Conservation (phyloP, 441 rosid genomes). For the Populus hybrid region DNA sequence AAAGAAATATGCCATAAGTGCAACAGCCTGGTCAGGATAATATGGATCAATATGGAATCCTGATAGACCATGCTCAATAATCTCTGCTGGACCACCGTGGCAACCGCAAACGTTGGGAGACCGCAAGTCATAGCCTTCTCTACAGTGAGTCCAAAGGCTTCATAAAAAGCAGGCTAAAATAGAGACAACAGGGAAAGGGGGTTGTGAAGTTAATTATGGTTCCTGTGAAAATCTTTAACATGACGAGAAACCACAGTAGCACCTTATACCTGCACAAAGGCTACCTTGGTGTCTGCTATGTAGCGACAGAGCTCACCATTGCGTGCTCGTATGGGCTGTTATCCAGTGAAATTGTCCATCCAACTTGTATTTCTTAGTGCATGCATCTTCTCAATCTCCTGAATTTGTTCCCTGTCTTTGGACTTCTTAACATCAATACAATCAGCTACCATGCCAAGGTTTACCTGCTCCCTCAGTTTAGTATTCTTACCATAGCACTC, state of each 20-base stretch:
- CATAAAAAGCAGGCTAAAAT: conserved; percentile 89
- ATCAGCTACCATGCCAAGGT: conserved; percentile 87
- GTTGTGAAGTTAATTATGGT: background rate
- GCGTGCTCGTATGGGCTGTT: conserved; percentile 74
- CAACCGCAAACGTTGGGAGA: conserved; percentile 92
- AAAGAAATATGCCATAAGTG: conserved; percentile 64
- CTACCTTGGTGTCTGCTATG: conserved; percentile 78
- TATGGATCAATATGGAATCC: conserved; percentile 68
- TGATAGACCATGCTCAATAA: conserved; percentile 69
- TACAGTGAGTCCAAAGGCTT: conserved; percentile 94
- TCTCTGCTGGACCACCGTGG: conserved; percentile 97
- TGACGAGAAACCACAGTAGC: background rate
- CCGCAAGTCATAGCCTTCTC: conserved; percentile 97
- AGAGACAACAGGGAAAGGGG: background rate
- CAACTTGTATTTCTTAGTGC: conserved; percentile 57
- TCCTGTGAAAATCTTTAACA: background rate
- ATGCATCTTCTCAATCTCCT: conserved; percentile 85
- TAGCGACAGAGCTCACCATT: conserved; percentile 96
- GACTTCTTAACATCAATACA: conserved; percentile 73
- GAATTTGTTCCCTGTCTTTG: conserved; percentile 81
- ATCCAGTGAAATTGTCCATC: conserved; percentile 77
- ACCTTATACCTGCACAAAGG: conserved; percentile 73
- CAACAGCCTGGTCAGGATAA: conserved; percentile 67
- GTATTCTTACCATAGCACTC: conserved; percentile 69
- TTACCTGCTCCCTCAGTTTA: conserved; percentile 73